Percentiles rank a stretch among this genome's conserved stretches.
Evolutionary conservation across 306 rosid genomes (phyloP).

Genomic region (Gleditsia sinensis): DNA sequence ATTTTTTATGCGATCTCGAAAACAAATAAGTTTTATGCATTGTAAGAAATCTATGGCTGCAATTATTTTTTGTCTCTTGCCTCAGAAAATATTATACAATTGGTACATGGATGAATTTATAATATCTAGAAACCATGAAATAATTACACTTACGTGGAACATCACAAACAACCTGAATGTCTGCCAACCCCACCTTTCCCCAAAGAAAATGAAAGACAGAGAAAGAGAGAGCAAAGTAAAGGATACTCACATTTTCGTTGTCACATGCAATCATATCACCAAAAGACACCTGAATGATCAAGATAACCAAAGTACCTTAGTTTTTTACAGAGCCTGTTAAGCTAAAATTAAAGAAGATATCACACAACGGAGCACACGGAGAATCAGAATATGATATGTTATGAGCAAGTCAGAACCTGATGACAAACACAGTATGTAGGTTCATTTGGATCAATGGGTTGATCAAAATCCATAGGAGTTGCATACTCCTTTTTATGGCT

Average conservation of each 20-base stretch:
- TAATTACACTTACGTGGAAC: not conserved
- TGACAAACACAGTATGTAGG: conserved; percentile 97
- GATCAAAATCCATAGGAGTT: conserved; percentile 77
- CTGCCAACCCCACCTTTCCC: conserved; percentile 18
- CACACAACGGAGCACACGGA: conserved; percentile 18
- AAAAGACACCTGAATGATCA: conserved; percentile 76
- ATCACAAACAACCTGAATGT: conserved; percentile 4
- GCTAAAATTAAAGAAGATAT: conserved; percentile 27
- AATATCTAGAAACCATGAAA: not conserved
- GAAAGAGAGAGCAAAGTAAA: conserved; percentile 28
- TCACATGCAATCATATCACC: conserved; percentile 98
- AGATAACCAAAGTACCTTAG: conserved; percentile 34
- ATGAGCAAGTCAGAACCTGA: conserved; percentile 64
- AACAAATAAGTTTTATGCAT: not conserved
- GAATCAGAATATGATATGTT: conserved; percentile 6
- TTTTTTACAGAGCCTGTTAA: conserved; percentile 27
- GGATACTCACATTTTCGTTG: conserved; percentile 82
- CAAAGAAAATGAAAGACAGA: conserved; percentile 4
- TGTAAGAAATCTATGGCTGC: conserved; percentile 7
- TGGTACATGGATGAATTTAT: not conserved
- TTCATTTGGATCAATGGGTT: conserved; percentile 94
- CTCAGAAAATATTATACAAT: not conserved
- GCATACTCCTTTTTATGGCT: conserved; percentile 79
- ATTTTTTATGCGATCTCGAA: not conserved
- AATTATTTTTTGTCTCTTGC: conserved; percentile 12